phyloP scores from a whole-genome alignment of 2,329 filamentous ascomycete species.

The Colletotrichum sp. region DNA sequence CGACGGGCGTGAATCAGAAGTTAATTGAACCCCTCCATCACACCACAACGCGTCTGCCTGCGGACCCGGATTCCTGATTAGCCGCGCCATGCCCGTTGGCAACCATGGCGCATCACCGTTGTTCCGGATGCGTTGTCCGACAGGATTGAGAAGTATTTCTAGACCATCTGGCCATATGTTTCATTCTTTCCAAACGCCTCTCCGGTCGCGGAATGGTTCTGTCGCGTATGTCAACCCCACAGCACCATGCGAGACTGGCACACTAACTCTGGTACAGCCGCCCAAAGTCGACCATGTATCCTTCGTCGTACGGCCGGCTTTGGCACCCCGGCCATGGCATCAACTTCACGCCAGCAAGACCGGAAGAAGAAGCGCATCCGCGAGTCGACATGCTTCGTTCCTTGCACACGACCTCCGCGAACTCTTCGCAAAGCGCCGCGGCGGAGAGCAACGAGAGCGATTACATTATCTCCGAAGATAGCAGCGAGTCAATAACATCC shows the following conservation, averaged over 20 bases:
- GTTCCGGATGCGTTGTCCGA: conserved; percentile 24
- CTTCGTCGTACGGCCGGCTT: conserved; percentile 29
- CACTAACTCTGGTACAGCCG: neutral
- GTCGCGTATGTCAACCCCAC: neutral
- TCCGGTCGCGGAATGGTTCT: neutral
- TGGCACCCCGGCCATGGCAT: conserved; percentile 38
- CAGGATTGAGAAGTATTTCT: conserved; percentile 21
- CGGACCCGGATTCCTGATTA: neutral
- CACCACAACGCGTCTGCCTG: conserved; percentile 34
- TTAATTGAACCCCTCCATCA: conserved; percentile 1
- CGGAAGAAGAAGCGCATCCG: conserved; percentile 8
- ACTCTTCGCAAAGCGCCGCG: neutral
- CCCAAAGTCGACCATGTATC: conserved; percentile 27
- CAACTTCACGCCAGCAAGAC: conserved; percentile 26
- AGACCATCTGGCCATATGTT: neutral
- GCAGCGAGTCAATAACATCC: neutral
- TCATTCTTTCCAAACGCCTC: neutral
- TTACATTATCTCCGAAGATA: neutral
- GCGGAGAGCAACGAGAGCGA: neutral
- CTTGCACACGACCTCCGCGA: neutral
- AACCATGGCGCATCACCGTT: conserved; percentile 36
- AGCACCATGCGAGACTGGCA: neutral
- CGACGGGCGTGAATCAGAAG: neutral
- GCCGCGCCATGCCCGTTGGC: conserved; percentile 34
- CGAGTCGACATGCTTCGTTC: neutral